Conservation (phyloP, 352 stramenopile genomes). For the Pythium phragmitis region DNA sequence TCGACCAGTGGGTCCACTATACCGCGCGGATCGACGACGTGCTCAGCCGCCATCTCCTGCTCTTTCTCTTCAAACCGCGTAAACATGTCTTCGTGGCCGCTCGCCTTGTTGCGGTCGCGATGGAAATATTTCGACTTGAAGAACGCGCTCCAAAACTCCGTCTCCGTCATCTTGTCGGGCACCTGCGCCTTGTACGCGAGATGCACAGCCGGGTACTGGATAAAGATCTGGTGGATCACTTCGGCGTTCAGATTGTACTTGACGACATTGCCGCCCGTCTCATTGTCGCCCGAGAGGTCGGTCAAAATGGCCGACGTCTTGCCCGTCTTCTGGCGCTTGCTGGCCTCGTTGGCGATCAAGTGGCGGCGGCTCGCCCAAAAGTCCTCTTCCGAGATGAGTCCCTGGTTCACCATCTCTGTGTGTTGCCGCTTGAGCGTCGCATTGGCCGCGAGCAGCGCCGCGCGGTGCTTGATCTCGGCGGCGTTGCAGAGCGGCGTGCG, state of each 20-base stretch:
- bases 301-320: slow-evolving; percentile 86
- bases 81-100: slow-evolving; percentile 82
- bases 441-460: slow-evolving; percentile 68
- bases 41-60: slow-evolving; percentile 44
- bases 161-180: slow-evolving; percentile 88
- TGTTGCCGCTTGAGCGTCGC: slow-evolving; percentile 82
- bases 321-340: slow-evolving; percentile 82
- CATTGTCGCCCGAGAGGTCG: slow-evolving; percentile 72
- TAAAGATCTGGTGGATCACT: slow-evolving; percentile 90
- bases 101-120: slow-evolving; percentile 75
- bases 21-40: slow-evolving; percentile 53
- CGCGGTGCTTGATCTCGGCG: slow-evolving; percentile 83
- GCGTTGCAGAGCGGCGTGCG: slow-evolving; percentile 61
- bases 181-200: slow-evolving; percentile 83
- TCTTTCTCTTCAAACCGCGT: slow-evolving; percentile 85
- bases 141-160: slow-evolving; percentile 86
- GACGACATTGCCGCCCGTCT: slow-evolving; percentile 69
- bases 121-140: slow-evolving; percentile 92
- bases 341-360: slow-evolving; percentile 80
- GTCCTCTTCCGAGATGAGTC: slow-evolving; percentile 82
- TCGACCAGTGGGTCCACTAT: slow-evolving; percentile 80
- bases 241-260: slow-evolving; percentile 90
- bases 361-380: slow-evolving; percentile 85
- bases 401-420: slow-evolving; percentile 87
- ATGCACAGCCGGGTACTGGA: slow-evolving; percentile 86